These are phyloP conservation scores for Fusarium algeriense DNA, from an alignment of 2,329 filamentous ascomycete species.

Conservation along the genomic window DNA sequence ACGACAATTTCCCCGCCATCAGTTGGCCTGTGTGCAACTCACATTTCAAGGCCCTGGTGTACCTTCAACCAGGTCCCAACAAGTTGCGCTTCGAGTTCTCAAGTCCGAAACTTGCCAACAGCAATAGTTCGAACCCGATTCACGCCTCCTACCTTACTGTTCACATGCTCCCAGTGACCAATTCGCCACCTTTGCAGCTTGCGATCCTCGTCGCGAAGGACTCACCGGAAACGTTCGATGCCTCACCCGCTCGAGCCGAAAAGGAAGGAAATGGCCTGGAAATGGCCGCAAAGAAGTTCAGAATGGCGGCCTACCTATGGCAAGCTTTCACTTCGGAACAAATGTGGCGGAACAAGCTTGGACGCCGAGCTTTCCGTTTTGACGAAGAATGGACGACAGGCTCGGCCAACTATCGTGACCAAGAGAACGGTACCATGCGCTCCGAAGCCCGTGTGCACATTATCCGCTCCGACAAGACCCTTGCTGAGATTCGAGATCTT, in stretches of 20 bases:
- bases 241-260: conserved; percentile 78
- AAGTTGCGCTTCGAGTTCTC: conserved; percentile 88
- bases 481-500: conserved; percentile 83
- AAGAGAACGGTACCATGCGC: conserved; percentile 77
- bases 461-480: conserved; percentile 84
- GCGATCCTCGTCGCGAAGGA: conserved; percentile 90
- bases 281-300: conserved; percentile 86
- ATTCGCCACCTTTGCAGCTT: conserved; percentile 86
- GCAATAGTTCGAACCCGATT: conserved; percentile 73
- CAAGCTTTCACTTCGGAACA: conserved; percentile 97
- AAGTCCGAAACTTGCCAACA: conserved; percentile 82
- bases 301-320: conserved; percentile 96
- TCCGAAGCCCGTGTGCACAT: conserved; percentile 93
- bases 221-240: conserved; percentile 87
- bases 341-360: conserved; percentile 91
- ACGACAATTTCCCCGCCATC: conserved; percentile 85
- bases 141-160: conserved; percentile 86
- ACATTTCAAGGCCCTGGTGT: conserved; percentile 90
- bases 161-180: conserved; percentile 85
- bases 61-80: conserved; percentile 93
- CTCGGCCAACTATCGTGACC: conserved; percentile 81
- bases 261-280: conserved; percentile 86
- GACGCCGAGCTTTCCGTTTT: conserved; percentile 86
- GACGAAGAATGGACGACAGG: conserved; percentile 96
- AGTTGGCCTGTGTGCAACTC: conserved; percentile 90